Evolutionary conservation across 495 filamentous ascomycete genomes (phyloP).

Genomic region (Neurospora discreta): DNA sequence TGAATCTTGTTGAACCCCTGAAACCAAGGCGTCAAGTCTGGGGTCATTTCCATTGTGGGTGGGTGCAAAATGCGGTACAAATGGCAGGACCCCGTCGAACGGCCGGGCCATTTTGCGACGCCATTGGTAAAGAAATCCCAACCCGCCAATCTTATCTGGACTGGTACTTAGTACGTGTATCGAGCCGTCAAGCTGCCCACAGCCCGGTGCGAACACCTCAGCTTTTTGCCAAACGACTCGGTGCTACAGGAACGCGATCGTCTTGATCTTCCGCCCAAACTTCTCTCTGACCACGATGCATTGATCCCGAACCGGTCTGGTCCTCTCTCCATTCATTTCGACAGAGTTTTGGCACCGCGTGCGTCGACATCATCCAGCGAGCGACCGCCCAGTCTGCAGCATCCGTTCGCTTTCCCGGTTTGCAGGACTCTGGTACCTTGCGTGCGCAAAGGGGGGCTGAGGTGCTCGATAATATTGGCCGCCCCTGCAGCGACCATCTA

Average conservation of each 20-base stretch:
- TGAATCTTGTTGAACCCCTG: neutral
- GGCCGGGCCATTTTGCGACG: neutral
- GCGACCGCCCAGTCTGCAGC: neutral
- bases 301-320: conserved; percentile 11
- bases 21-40: neutral
- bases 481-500: conserved; percentile 4
- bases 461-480: conserved; percentile 1
- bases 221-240: conserved; percentile 16
- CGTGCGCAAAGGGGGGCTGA: neutral
- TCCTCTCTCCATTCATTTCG: neutral
- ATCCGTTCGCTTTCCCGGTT: neutral
- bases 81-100: neutral
- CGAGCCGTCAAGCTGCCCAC: conserved; percentile 2
- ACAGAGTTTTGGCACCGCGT: neutral
- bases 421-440: neutral
- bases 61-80: neutral
- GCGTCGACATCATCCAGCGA: neutral
- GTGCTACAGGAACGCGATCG: conserved; percentile 14
- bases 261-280: conserved; percentile 1
- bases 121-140: conserved; percentile 15
- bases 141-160: conserved; percentile 7
- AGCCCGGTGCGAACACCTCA: conserved; percentile 22
- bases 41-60: neutral
- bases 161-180: neutral
- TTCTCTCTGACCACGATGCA: conserved; percentile 12